Base-by-base conservation (phyloP, 1,284 basidiomycete genomes). In the Anthracocystis setariae region DNA sequence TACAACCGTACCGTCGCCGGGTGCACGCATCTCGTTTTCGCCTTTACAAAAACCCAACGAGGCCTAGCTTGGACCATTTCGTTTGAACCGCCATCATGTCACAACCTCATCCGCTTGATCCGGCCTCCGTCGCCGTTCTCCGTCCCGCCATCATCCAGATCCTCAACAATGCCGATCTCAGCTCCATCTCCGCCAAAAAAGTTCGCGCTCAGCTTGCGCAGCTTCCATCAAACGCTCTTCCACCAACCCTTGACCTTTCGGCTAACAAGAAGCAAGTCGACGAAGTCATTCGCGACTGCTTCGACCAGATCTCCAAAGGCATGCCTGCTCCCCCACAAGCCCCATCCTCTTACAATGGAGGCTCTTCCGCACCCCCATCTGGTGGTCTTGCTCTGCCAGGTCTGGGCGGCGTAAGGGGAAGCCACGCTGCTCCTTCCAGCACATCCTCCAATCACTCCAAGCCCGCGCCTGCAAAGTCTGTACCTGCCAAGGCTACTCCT, bases 241-340 rank as follows among this genome's bases (percentile, higher is more conserved):
- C 78, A 3, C 43, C 64, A 10, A 39, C 58, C 0, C 63, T 78
- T 40, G 76, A 80, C 37, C 58, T 80, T 24, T 59, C 60, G 20
- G 78, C 72, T 18, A 66, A 74, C 55, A 81, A 81, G 46, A 77
- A 78, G 66, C 68, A 65, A 45, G 56, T 81, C 38, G 74, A 78
- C 48, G 70, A 55, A 3, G 71, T 76, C 46, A 78, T 81, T 46
- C 74, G 74, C 23, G 58, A 76, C 40, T 79, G 77, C 66, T 81
- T 78, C 46, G 72, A 79, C 38, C 74, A 77, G 33, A 66, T 77
- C 32, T 74, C 72, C 25, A 69, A 65, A 50, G 44, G 52, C 37
- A 58, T 69, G 61, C 57, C 71, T 32, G 54, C 62, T 42, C 70
- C 64, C 21, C 70, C 70, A 38, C 70, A 68, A 48, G 20, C 70